These are phyloP conservation scores for Posidonia oceanica DNA, from an alignment of 116 monocot species.

Conservation along the genomic window DNA sequence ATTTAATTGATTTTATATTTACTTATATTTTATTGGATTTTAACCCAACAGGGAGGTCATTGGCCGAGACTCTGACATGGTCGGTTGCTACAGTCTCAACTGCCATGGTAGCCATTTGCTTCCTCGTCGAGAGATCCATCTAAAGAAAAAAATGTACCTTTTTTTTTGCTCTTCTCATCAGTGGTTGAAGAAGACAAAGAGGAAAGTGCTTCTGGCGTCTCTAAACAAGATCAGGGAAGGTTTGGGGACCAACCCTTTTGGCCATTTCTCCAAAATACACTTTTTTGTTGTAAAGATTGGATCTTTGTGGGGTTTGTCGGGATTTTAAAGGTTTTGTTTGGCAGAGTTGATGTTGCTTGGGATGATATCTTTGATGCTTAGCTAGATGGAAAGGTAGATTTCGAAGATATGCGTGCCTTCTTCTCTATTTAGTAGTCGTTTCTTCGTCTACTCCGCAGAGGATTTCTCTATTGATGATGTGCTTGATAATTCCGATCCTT, in stretches of 20 bases:
- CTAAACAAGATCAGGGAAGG: slow-evolving; percentile 81
- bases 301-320: neutral
- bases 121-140: slow-evolving; percentile 79
- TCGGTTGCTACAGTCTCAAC: slow-evolving; percentile 84
- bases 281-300: neutral
- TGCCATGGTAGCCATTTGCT: slow-evolving; percentile 70
- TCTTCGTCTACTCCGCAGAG: slow-evolving; percentile 50
- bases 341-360: slow-evolving; percentile 80
- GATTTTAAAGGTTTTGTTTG: neutral
- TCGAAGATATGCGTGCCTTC: slow-evolving; percentile 79
- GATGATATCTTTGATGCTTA: slow-evolving; percentile 75
- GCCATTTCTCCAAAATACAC: neutral
- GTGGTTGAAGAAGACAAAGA: slow-evolving; percentile 74
- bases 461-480: slow-evolving; percentile 21
- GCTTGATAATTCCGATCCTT: neutral
- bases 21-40: no score
- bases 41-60: slow-evolving; percentile 72
- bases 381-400: slow-evolving; percentile 69
- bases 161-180: neutral
- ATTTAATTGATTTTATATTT: no score
- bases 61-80: slow-evolving; percentile 88
- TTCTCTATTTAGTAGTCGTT: slow-evolving; percentile 53
- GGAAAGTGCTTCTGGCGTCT: slow-evolving; percentile 79
- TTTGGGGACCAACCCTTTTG: slow-evolving; percentile 1
- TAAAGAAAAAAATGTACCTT: neutral